Base-by-base conservation (phyloP, 2,329 filamentous ascomycete species). In the Colletotrichum cuscutae region DNA sequence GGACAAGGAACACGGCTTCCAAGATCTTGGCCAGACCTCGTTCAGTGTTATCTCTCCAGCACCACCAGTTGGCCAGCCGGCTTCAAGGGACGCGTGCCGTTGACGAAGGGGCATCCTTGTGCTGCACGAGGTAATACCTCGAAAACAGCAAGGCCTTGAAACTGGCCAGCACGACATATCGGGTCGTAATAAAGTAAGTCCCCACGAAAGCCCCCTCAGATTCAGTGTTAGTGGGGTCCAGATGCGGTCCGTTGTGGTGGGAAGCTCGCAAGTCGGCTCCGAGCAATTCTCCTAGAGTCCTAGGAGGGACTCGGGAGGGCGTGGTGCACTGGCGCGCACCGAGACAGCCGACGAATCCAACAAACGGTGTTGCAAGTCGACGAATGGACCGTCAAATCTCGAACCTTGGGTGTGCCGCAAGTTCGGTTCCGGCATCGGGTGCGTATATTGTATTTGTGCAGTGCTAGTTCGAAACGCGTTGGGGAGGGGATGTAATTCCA, bases 121-220 rank as follows among this genome's bases (percentile, higher is more conserved):
- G 35, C 13, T 70, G 26, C 66, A 70, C 65, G 66, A 58, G 56
- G n/a, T 15, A 46, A 3, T 15, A 46, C 15, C 42, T 46, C 42
- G 28, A 53, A 24, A 49, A 63, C 22, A 32, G 66, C 46, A 37
- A 70, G 54, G 60, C 35, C 60, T 52, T 70, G 66, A 65, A 70
- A 70, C 66, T 28, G 66, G 60, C 65, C 66, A 70, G 70, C 66
- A 70, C 66, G 70, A 61, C 66, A 72, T 46, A 46, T 70, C 60
- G 52, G 60, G 66, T 72, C 60, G 61, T 15, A 72, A 65, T 72
- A 65, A 65, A 70, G 54, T 65, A 72, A 35, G 35, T 32, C 62
- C 59, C 54, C 65, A 60, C 65, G 60, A 60, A 46, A 26, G 65
- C 56, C 60, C 46, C 66, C 28, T 72, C 70, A 57, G 59, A 61